Percentiles rank a stretch among this genome's conserved stretches.
Evolutionary conservation across 495 filamentous ascomycete species (phyloP).

Genomic region (Physcia stellaris): DNA sequence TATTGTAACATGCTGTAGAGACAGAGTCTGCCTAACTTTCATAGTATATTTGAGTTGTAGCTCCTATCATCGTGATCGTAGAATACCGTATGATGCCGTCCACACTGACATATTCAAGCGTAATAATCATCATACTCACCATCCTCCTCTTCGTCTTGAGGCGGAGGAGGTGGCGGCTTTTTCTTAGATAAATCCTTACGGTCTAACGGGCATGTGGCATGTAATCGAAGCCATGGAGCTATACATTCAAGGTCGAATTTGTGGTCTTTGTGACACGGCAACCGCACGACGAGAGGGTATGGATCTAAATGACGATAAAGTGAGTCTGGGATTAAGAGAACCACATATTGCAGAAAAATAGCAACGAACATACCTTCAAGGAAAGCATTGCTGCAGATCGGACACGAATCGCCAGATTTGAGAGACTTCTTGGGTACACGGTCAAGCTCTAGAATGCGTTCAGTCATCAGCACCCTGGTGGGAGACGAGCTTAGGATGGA

Average conservation of each 20-base stretch:
- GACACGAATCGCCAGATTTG: slow-evolving; percentile 55
- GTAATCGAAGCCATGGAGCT: slow-evolving; percentile 77
- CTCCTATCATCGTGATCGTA: too few relatives aligned
- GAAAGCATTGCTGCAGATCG: slow-evolving; percentile 76
- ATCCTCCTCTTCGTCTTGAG: too few relatives aligned
- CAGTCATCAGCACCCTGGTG: background rate
- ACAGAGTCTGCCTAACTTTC: too few relatives aligned
- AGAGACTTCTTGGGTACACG: slow-evolving; percentile 58
- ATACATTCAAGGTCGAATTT: slow-evolving; percentile 90
- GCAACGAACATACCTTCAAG: slow-evolving; percentile 47
- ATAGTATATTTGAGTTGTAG: too few relatives aligned
- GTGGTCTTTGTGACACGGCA: slow-evolving; percentile 74
- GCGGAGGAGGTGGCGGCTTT: too few relatives aligned
- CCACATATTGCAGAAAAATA: background rate
- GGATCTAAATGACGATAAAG: slow-evolving; percentile 23
- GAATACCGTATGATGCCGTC: too few relatives aligned
- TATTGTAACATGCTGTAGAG: too few relatives aligned
- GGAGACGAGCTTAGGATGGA: background rate
- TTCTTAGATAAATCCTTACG: slow-evolving; percentile 67
- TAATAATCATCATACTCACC: too few relatives aligned
- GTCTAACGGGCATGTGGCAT: slow-evolving; percentile 83
- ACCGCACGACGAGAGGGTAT: slow-evolving; percentile 71
- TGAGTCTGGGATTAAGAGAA: background rate
- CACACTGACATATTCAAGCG: too few relatives aligned
- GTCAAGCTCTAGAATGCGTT: slow-evolving; percentile 43